A percentile compares a stretch with the other conserved stretches of the same genome.
These are phyloP conservation scores for Darksidea phi DNA, from an alignment of 495 filamentous ascomycete species.

Conservation along the genomic window DNA sequence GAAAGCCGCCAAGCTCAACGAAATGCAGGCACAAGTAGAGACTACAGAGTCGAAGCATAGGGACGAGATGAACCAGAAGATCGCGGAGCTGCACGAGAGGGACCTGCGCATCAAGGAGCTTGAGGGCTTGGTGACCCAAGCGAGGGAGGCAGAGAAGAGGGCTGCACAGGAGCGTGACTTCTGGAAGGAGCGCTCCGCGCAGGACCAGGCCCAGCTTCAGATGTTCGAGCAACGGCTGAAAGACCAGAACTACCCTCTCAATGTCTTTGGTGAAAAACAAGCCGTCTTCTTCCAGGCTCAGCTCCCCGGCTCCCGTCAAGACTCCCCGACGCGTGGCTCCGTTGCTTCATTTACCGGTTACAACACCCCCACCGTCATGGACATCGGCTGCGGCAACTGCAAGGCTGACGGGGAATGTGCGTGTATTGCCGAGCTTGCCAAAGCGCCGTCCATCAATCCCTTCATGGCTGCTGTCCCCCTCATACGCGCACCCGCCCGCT, in stretches of 20 bases:
- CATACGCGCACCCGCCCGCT: not conserved
- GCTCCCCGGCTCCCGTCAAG: constrained; percentile 10
- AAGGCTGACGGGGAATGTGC: constrained; percentile 20
- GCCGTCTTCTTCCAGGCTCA: not conserved
- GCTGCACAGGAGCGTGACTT: constrained; percentile 12
- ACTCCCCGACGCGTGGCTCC: constrained; percentile 15
- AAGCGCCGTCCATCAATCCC: constrained; percentile 1
- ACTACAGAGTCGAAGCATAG: constrained; percentile 21
- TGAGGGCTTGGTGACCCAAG: constrained; percentile 3
- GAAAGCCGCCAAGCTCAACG: constrained; percentile 26
- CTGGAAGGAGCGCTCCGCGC: constrained; percentile 18
- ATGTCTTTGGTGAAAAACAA: not conserved
- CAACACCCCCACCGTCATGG: constrained; percentile 4
- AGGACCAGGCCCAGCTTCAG: not conserved
- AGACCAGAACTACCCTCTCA: not conserved
- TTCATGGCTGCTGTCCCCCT: constrained; percentile 24
- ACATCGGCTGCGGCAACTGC: constrained; percentile 30
- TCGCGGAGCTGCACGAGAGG: not conserved
- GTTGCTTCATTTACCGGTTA: constrained; percentile 3
- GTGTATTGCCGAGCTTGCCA: constrained; percentile 23
- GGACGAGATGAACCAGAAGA: constrained; percentile 15
- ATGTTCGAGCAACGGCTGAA: not conserved
- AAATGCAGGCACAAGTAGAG: constrained; percentile 28
- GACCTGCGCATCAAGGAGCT: not conserved
- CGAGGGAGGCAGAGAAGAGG: not conserved